Base-by-base conservation (phyloP, 106 monocot genomes). In the Acorus calamus region DNA sequence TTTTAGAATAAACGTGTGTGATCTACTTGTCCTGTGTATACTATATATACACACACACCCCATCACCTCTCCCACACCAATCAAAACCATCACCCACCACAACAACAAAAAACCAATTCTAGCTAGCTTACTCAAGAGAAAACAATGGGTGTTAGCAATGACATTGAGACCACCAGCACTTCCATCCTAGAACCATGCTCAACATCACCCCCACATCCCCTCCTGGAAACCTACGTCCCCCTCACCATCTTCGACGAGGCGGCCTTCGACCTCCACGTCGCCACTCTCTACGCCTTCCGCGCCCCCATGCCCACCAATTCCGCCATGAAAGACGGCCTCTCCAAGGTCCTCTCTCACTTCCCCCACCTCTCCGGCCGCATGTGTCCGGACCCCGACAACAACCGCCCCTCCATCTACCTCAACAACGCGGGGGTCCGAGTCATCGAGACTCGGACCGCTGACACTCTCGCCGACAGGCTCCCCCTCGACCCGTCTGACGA, bases 361-460 rank as follows among this genome's bases (percentile, higher is more conserved):
- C 64, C 64, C 3, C 49, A 52, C 64, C 64, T 64, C 41, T 11
- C 64, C 11, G 62, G 62, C 4, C 5, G 62, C 42, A 10, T 62
- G 10, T 3, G 5, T 14, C 4, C 50, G 8, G 50, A 50, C 28
- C 28, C 28, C n/a, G 1, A 41, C 11, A 4, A 8, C 50, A 12
- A 51, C 6, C 41, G 14, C 7, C 64, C 64, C 1, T 51, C 7
- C 7, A 11, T 64, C 48, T 5, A 12, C 14, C 63, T 64, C 46
- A 64, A 64, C 63, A 14, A 64, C 49, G 49, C 47, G 13, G 63
- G 63, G 11, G 28, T 50, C 63, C 63, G 63, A 47, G 49, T 64
- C 63, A 64, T 45, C 3, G 63, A 49, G 49, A 28, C 63, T 4
- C 10, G 11, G 6, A 14, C 42, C 11, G 4, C 11, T 7, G 11